These are phyloP conservation scores for Mycosphaerella sp. DNA, from an alignment of 2,329 filamentous ascomycete genomes.

Conservation along the genomic window DNA sequence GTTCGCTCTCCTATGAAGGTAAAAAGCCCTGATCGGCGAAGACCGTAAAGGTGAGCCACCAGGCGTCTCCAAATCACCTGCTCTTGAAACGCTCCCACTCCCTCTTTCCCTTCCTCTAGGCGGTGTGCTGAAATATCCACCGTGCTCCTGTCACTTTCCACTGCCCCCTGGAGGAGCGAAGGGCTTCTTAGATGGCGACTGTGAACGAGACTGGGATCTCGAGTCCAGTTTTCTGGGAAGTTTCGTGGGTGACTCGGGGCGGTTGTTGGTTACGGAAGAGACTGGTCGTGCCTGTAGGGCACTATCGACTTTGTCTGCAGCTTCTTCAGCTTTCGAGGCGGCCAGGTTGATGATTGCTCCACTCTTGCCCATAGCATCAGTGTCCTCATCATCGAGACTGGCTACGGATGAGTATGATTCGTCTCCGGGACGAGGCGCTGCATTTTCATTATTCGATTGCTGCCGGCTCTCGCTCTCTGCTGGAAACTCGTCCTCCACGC, in stretches of 20 bases:
- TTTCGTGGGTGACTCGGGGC: slow-evolving; percentile 4
- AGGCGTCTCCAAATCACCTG: neutral
- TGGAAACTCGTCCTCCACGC: slow-evolving; percentile 10
- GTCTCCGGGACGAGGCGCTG: neutral
- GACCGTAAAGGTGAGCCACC: slow-evolving; percentile 2
- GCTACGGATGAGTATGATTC: slow-evolving; percentile 10
- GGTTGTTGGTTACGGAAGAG: neutral
- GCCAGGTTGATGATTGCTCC: slow-evolving; percentile 26
- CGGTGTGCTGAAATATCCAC: slow-evolving; percentile 1
- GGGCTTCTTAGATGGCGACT: slow-evolving; percentile 4
- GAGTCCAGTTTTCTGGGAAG: neutral
- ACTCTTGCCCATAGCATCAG: slow-evolving; percentile 30
- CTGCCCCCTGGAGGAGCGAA: slow-evolving; percentile 7
- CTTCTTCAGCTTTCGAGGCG: slow-evolving; percentile 19
- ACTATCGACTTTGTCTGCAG: slow-evolving; percentile 21
- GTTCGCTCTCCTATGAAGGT: slow-evolving; percentile 5
- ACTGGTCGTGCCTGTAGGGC: slow-evolving; percentile 4
- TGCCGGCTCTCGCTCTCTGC: too few relatives aligned
- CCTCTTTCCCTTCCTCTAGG: neutral
- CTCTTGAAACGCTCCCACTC: neutral
- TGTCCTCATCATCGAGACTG: slow-evolving; percentile 19
- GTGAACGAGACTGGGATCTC: neutral
- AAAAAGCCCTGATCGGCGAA: slow-evolving; percentile 7
- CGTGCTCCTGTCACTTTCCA: slow-evolving; percentile 6
- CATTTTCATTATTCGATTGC: too few relatives aligned